Conservation (phyloP, 805 yeast species). For the Candida ovalis region DNA sequence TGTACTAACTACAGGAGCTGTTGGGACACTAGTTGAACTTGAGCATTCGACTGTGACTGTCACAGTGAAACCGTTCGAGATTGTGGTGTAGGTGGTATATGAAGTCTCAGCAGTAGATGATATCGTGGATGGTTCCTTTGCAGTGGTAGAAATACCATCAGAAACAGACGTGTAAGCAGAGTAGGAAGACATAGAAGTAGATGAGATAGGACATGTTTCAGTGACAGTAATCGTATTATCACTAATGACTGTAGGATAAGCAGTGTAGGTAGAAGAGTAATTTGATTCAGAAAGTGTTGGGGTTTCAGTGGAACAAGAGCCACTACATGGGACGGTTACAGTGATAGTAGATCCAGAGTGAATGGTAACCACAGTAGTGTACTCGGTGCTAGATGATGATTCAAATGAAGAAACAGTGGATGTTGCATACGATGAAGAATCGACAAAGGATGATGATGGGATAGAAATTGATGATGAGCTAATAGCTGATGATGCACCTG, state of each 20-base stretch:
- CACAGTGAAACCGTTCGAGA: constrained; percentile 6
- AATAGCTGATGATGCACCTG: not conserved
- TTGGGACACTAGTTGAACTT: not conserved
- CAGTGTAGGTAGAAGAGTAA: not conserved
- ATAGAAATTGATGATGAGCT: constrained; percentile 4
- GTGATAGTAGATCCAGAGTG: constrained; percentile 5
- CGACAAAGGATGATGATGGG: not conserved
- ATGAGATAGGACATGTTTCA: not conserved
- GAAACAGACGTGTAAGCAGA: constrained; percentile 9
- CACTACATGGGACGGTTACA: constrained; percentile 7
- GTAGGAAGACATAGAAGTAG: not conserved
- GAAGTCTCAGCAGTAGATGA: not conserved
- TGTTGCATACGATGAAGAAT: not conserved
- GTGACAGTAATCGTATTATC: not conserved
- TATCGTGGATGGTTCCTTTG: constrained; percentile 1
- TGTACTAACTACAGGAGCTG: not conserved
- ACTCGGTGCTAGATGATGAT: not conserved
- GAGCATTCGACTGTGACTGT: constrained; percentile 10
- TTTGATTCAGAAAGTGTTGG: not conserved
- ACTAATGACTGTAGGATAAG: not conserved
- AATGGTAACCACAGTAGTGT: not conserved
- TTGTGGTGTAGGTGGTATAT: not conserved
- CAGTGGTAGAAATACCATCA: constrained; percentile 3
- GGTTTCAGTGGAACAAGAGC: not conserved
- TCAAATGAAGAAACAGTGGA: not conserved